phyloP scores from a whole-genome alignment of 768 basidiomycete species.

The Aureoboletus auriporus region DNA sequence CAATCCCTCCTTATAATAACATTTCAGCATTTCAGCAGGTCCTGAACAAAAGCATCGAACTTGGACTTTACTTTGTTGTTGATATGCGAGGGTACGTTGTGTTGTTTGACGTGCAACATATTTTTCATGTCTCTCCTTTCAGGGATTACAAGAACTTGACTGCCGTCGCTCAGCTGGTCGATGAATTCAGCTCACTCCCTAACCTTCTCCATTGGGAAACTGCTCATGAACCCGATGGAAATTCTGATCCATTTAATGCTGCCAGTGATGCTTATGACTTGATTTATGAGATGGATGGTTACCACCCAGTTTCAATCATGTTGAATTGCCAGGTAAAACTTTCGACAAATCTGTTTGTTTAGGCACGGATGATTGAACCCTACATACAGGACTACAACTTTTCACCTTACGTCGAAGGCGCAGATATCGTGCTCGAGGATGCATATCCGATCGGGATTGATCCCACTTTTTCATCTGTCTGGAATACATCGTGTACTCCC shows the following conservation, averaged over 20 bases:
- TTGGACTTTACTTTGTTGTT: constrained; percentile 62
- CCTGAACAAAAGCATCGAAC: constrained; percentile 11
- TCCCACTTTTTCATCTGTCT: constrained; percentile 55
- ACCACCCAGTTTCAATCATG: constrained; percentile 55
- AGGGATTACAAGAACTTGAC: constrained; percentile 60
- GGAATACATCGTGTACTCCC: constrained; percentile 56
- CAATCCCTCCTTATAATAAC: constrained; percentile 64
- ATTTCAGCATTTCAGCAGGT: constrained; percentile 33
- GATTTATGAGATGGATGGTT: constrained; percentile 49
- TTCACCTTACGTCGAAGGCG: constrained; percentile 51
- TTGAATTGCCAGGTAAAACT: constrained; percentile 41
- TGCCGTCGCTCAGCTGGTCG: constrained; percentile 60
- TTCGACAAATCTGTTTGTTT: neutral
- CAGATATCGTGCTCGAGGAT: constrained; percentile 63
- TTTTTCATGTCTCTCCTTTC: neutral
- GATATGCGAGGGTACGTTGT: constrained; percentile 61
- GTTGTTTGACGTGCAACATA: neutral
- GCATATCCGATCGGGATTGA: constrained; percentile 46
- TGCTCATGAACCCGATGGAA: constrained; percentile 70
- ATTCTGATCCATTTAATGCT: constrained; percentile 56
- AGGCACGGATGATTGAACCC: neutral
- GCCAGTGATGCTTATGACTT: constrained; percentile 43
- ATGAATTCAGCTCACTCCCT: constrained; percentile 56
- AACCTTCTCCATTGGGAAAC: constrained; percentile 74
- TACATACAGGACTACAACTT: constrained; percentile 59